phyloP scores from a whole-genome alignment of 2,329 filamentous ascomycete species.

The Raffaelea ambrosiae region DNA sequence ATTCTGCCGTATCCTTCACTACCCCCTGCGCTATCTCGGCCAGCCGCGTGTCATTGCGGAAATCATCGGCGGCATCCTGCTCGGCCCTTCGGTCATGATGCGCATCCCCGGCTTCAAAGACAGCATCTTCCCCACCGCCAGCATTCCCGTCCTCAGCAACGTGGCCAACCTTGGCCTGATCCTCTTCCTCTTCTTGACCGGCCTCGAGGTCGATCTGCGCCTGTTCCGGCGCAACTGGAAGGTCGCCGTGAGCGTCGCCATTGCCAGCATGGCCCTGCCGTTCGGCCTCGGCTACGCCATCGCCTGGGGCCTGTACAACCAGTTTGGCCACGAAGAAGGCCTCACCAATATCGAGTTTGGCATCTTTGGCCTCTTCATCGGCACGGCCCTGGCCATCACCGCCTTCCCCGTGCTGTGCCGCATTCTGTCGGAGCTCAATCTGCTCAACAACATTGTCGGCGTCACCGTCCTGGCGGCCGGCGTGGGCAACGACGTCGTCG shows the following conservation, averaged over 20 bases:
- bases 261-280: conserved; percentile 72
- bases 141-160: conserved; percentile 66
- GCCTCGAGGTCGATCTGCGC: conserved; percentile 75
- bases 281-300: conserved; percentile 77
- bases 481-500: conserved; percentile 84
- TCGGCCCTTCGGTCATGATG: conserved; percentile 83
- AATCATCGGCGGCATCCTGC: conserved; percentile 68
- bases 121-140: conserved; percentile 67
- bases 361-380: conserved; percentile 65
- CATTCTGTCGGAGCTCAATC: conserved; percentile 83
- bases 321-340: conserved; percentile 48
- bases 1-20: conserved; percentile 65
- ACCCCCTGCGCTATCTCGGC: conserved; percentile 58
- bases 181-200: conserved; percentile 80
- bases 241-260: conserved; percentile 66
- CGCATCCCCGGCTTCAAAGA: conserved; percentile 69
- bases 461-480: conserved; percentile 84
- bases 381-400: conserved; percentile 88
- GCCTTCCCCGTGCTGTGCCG: conserved; percentile 87
- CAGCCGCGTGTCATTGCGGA: conserved; percentile 66
- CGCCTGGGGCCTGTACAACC: conserved; percentile 69
- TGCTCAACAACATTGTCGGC: conserved; percentile 75
- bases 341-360: conserved; percentile 37
- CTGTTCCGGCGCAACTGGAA: conserved; percentile 74
- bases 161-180: conserved; percentile 79